Conservation (phyloP, 805 yeast species). For the Hanseniaspora occidentalis region DNA sequence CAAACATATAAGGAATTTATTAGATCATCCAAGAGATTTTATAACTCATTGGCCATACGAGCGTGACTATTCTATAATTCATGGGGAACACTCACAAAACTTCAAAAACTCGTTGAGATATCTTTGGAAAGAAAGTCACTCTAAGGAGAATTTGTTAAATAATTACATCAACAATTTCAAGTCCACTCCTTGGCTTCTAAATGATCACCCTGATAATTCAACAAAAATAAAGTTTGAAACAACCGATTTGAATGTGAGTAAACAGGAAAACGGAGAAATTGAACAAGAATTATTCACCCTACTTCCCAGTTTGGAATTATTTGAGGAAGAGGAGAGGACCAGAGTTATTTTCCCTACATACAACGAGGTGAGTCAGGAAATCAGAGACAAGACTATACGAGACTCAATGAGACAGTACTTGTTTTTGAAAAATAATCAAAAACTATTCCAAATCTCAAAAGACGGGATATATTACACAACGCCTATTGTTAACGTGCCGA, state of each 20-base stretch:
- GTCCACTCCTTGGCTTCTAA: constrained; percentile 9
- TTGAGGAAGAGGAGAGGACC: neutral
- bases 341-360: neutral
- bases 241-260: neutral
- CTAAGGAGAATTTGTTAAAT: neutral
- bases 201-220: neutral
- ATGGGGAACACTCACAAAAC: constrained; percentile 9
- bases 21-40: constrained; percentile 9
- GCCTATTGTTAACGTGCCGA: constrained; percentile 16
- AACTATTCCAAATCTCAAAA: constrained; percentile 11
- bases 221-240: neutral
- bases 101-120: constrained; percentile 8
- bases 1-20: constrained; percentile 8
- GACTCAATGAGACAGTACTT: constrained; percentile 12
- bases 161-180: constrained; percentile 2
- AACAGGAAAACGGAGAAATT: no score
- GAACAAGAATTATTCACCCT: no score
- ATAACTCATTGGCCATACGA: constrained; percentile 15
- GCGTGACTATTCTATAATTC: constrained; percentile 8
- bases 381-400: neutral
- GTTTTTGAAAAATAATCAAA: constrained; percentile 11
- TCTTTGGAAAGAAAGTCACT: constrained; percentile 10
- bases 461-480: constrained; percentile 6
- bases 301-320: neutral
- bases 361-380: neutral